These are phyloP conservation scores for Straminergon stramineum DNA, from an alignment of 225 moss, liverwort and hornwort species.

Conservation along the genomic window DNA sequence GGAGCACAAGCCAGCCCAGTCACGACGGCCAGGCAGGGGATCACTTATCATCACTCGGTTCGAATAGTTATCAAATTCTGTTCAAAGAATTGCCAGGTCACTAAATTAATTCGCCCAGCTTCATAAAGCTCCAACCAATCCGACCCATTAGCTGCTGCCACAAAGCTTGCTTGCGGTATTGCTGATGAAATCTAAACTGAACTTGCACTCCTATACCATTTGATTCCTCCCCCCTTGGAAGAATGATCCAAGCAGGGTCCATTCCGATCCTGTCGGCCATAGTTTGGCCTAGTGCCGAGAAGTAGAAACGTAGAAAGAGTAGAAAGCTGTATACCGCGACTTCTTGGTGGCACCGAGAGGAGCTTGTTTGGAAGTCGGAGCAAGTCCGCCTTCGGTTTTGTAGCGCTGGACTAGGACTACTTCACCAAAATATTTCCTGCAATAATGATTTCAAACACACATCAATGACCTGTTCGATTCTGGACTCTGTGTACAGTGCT, in stretches of 20 bases:
- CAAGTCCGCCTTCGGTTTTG: not conserved
- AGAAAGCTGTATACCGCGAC: not conserved
- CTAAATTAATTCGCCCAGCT: not conserved
- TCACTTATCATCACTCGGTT: not conserved
- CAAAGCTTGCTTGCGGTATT: not conserved
- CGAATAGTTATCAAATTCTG: not conserved
- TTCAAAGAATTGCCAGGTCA: not conserved
- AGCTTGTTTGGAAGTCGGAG: not conserved
- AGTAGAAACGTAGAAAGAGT: not conserved
- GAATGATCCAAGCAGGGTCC: not conserved
- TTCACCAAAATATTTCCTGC: not conserved
- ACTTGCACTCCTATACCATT: not conserved
- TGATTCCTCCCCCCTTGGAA: not conserved
- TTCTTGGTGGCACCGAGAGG: not conserved
- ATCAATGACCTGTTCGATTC: not conserved
- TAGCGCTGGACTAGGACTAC: constrained; percentile 3
- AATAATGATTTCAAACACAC: not conserved
- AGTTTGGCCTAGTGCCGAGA: not conserved
- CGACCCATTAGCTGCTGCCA: not conserved
- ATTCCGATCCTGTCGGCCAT: not conserved
- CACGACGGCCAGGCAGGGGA: not conserved
- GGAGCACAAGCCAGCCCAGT: not conserved
- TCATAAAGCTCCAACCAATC: not conserved
- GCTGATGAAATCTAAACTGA: not conserved
- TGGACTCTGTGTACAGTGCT: not conserved